Base-by-base conservation (phyloP, 441 rosid species). In the Viola pubescens region DNA sequence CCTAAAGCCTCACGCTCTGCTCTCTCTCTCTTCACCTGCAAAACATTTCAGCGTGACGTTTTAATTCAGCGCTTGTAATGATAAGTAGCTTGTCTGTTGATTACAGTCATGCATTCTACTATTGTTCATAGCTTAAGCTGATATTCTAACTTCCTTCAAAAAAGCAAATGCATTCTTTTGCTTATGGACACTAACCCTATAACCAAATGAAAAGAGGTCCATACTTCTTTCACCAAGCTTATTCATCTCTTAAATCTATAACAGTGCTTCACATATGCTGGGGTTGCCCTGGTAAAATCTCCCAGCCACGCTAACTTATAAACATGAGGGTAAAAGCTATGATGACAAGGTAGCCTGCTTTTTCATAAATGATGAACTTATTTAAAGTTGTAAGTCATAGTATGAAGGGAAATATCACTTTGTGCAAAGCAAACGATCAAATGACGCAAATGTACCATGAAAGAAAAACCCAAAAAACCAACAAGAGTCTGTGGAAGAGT, bases 1-100 rank as follows among this genome's bases (percentile, higher is more conserved):
- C 90, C 98, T 78, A 92, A 73, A 49, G 95, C 88, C 69, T 85
- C 91, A 11, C 95, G 89, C 64, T 89, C 98, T 47, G 77, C 82
- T 3, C 64, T 78, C 82, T 89, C 97, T 76, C 69, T 82, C 81
- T 87, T 79, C 63, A 91, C 98, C 98, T 87, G 73, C 75, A 70
- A 51, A 57, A 47, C 43, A 54, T 41, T 9, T 48, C 10, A n/a
- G 41, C 5, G 38, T 51, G 0, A 48, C 4, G 41, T 9, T 11
- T 56, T 16, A 58, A 4, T 41, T 34, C 48, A 47, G 6, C n/a
- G 4, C 39, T 10, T 10, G 9, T 26, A 26, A 26, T 26, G 34
- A 26, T 26, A 16, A 51, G 11, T 34, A 47, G n/a, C 42, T 52
- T 52, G 34, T 37, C 48, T 3, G 12, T n/a, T 45, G 2, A 13